Evolutionary conservation across 225 moss, liverwort and hornwort species (phyloP), one percentile per base, ranked within the genome.

Genomic region (Anthoceros angustus): DNA sequence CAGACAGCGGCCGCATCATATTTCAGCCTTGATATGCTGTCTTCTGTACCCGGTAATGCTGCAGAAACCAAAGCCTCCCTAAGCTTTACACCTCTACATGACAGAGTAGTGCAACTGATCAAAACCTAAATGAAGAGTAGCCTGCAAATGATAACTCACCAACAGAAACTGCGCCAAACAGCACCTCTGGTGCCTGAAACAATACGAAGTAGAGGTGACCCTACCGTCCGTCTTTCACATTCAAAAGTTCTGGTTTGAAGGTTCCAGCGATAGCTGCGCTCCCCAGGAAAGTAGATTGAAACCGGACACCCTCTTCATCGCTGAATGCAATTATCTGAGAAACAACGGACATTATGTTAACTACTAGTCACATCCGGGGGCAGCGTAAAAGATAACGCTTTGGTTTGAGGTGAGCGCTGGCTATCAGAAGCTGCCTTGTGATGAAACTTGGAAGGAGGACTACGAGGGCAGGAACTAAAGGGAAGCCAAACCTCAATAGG

Each of bases 291-390:
- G 95, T 98, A 23, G 95, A 85, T 70, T 98, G 95, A 68, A 88
- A 98, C 25, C 95, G 87, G 23, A 92, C 83, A 69, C 95, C 95
- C 82, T 98, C 95, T 78, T 98, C 95, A 68, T 98, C 95, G 74
- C 95, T 98, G 73, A 98, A 98, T 60, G 95, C 95, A 77, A 98
- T 98, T 40, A 95, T 85, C 95, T 95, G 79, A 77, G 74, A 39
- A 11, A 64, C 55, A 32, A 32, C 32, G 32, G 32, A 32, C 32
- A 32, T 32, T 32, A 32, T 32, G 32, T 32, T 32, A 32, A 32
- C 32, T 32, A 4, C 32, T 32, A 32, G 32, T 32, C 32, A 32
- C 32, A 32, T 32, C 32, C 32, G 2, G 32, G 32, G 32, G 32
- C 1, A 32, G 32, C 32, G 4, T 32, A 4, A 32, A 32, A 32